Evolutionary conservation across 495 filamentous ascomycete genomes (phyloP).

Genomic region (Trichocladium antarcticum): DNA sequence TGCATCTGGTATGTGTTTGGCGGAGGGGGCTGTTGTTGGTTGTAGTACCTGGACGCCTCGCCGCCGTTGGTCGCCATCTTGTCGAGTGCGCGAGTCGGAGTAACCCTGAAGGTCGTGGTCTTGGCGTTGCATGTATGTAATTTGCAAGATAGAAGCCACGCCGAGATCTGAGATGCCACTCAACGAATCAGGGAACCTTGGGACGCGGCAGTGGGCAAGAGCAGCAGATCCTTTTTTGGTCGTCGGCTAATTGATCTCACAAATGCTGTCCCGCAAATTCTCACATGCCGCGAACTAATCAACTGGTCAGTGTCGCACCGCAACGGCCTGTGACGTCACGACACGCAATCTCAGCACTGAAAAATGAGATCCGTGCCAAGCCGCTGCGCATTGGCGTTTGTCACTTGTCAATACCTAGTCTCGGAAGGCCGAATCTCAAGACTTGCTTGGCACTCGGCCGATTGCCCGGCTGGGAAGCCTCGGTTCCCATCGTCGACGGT

Average conservation of each 20-base stretch:
- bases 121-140: neutral
- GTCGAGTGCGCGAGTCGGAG: neutral
- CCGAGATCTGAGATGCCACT: no score
- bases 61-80: slow-evolving; percentile 16
- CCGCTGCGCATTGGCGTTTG: neutral
- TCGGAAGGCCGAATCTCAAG: no score
- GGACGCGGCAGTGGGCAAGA: no score
- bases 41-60: slow-evolving; percentile 16
- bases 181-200: no score
- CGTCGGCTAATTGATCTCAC: no score
- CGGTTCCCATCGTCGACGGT: no score
- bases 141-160: no score
- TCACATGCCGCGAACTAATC: no score
- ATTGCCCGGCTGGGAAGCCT: slow-evolving; percentile 27
- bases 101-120: no score
- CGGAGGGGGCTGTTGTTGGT: slow-evolving; percentile 14
- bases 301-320: neutral
- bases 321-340: neutral
- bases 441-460: slow-evolving; percentile 28
- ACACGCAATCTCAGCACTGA: neutral
- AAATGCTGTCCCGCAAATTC: no score
- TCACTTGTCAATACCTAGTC: no score
- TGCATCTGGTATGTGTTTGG: slow-evolving; percentile 21
- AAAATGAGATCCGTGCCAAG: neutral
- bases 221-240: no score